These are phyloP conservation scores for Dipteronia sinensis DNA, from an alignment of 345 rosid genomes.

Conservation along the genomic window DNA sequence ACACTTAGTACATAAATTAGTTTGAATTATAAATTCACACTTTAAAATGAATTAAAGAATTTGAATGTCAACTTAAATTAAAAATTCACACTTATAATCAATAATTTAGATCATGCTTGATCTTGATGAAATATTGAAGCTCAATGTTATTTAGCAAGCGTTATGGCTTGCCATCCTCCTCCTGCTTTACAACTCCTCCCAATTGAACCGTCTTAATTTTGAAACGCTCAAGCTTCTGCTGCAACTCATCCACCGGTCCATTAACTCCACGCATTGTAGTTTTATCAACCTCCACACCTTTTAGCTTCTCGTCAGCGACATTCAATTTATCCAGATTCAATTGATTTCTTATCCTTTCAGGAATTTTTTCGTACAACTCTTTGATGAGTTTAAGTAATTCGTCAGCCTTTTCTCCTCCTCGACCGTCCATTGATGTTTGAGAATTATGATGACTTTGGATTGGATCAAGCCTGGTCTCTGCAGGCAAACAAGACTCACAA, in stretches of 20 bases:
- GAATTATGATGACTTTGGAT: neutral
- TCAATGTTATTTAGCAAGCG: neutral
- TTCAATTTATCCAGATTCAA: slow-evolving; percentile 23
- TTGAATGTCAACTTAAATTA: neutral
- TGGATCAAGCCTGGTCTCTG: neutral
- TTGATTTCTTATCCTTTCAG: slow-evolving; percentile 11
- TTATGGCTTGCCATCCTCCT: slow-evolving; percentile 1
- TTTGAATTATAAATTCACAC: neutral
- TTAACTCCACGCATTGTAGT: neutral
- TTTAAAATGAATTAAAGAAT: neutral
- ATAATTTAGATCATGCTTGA: neutral
- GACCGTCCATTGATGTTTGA: neutral
- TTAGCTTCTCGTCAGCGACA: neutral
- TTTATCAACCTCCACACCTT: slow-evolving; percentile 13
- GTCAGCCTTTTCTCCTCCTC: slow-evolving; percentile 22
- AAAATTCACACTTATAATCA: neutral
- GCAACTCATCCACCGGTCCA: slow-evolving; percentile 15
- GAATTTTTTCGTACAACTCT: slow-evolving; percentile 33
- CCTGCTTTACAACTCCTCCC: slow-evolving; percentile 24
- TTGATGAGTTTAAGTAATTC: slow-evolving; percentile 14
- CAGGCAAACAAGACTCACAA: neutral
- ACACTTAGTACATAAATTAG: too few relatives aligned
- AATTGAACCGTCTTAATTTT: slow-evolving; percentile 23
- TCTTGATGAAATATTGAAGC: neutral
- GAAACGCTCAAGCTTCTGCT: slow-evolving; percentile 35